Base-by-base conservation (phyloP, 2,329 filamentous ascomycete species). In the Chaetomium globosum region DNA sequence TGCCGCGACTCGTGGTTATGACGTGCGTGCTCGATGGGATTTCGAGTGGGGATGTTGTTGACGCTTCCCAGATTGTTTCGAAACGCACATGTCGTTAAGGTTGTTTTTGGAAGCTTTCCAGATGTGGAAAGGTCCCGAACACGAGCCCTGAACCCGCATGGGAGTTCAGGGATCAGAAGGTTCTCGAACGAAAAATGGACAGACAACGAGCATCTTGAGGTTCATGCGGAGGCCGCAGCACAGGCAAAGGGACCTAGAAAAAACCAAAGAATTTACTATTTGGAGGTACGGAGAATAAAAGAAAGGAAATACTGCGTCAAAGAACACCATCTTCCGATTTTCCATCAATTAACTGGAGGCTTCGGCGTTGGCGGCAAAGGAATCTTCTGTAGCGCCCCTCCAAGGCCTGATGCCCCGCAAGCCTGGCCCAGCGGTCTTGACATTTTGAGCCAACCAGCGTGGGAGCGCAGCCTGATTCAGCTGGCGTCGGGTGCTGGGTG, bases 381-480 rank as follows among this genome's bases (percentile, higher is more conserved):
- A 21, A 48, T 60, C 51, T 55, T 55, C 36, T 64, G 65, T 64
- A 30, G 51, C 51, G n/a, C 51, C 51, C 16, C 51, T 12, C 26
- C 16, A 30, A 28, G 26, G 5, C 51, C 51, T 10, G 5, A 19
- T 30, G 51, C 51, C 26, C 51, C 16, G 13, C 23, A 53, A 16
- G 26, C 19, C 39, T 43, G 39, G 3, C 36, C 23, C 12, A 13
- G 23, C 33, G 6, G 23, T 23, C 23, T 12, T 61, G 55, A 36
- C 61, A 28, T 19, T 63, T 57, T 26, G 33, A 63, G 59, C n/a
- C 56, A 59, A 43, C 16, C 39, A 43, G n/a, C 16, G 13, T 19
- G 39, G 39, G 16, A 63, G 59, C 59, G 63, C 43, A 54, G 59
- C 56, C 56, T 53, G 62, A 9, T 30, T 61, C 63, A 61, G 65